Conservation (phyloP, 345 rosid genomes). For the Turritis glabra region DNA sequence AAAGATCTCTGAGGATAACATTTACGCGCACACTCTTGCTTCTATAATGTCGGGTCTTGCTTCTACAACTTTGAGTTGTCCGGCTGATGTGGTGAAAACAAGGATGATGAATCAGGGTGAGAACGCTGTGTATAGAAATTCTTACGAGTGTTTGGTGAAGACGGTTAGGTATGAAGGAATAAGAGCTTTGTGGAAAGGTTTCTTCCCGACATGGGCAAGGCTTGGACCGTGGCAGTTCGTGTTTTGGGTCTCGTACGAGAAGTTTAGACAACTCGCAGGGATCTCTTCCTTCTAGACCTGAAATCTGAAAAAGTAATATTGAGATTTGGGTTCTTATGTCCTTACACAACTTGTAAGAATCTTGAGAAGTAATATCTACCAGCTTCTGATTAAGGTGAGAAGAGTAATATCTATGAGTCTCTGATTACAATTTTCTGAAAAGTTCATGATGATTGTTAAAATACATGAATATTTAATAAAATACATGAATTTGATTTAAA, state of each 20-base stretch:
- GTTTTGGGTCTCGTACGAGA: conserved; percentile 94
- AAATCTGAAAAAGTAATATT: background rate
- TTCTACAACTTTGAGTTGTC: conserved; percentile 80
- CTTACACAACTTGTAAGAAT: background rate
- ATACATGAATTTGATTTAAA: no score
- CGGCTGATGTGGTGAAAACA: conserved; percentile 91
- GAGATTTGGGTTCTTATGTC: background rate
- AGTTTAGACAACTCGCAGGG: conserved; percentile 60
- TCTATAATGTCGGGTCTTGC: conserved; percentile 80
- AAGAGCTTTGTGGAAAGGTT: conserved; percentile 83
- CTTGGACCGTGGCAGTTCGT: conserved; percentile 96
- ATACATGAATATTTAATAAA: no score
- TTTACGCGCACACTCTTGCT: conserved; percentile 72
- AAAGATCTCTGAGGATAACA: conserved; percentile 59
- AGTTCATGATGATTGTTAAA: no score
- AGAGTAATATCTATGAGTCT: no score
- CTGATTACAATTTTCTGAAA: no score
- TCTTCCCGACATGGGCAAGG: conserved; percentile 90
- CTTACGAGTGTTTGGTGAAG: conserved; percentile 82
- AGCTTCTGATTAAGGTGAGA: background rate
- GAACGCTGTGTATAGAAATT: conserved; percentile 47
- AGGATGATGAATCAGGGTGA: conserved; percentile 85
- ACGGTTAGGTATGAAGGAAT: conserved; percentile 74
- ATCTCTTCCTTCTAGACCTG: conserved; percentile 65
- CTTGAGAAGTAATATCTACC: background rate